Evolutionary conservation across 2,329 filamentous ascomycete genomes (phyloP).

Genomic region (Graphilbum ipis-grandicollis): DNA sequence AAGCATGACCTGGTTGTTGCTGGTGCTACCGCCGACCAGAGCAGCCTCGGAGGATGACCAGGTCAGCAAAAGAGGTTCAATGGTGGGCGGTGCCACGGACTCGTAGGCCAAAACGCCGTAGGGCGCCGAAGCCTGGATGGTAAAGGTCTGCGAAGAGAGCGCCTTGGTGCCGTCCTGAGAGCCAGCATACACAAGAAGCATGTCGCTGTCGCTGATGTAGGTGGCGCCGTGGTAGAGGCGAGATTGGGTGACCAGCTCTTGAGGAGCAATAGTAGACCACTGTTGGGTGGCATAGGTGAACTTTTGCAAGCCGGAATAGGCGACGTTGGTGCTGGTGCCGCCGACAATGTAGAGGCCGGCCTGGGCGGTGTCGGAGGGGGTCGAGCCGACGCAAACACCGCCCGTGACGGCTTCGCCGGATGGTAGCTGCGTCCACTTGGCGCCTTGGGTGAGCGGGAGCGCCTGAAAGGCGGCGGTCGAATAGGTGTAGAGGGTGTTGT

Average conservation of each 20-base stretch:
- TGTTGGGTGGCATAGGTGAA: slow-evolving; percentile 35
- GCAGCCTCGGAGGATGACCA: slow-evolving; percentile 57
- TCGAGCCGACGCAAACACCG: slow-evolving; percentile 59
- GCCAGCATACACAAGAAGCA: slow-evolving; percentile 70
- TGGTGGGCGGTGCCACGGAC: slow-evolving; percentile 41
- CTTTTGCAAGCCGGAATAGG: slow-evolving; percentile 61
- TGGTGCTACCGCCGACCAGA: slow-evolving; percentile 54
- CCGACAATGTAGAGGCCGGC: slow-evolving; percentile 68
- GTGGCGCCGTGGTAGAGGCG: slow-evolving; percentile 58
- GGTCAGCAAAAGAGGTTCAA: slow-evolving; percentile 53
- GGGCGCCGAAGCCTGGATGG: slow-evolving; percentile 48
- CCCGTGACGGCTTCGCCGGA: slow-evolving; percentile 56
- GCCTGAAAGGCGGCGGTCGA: slow-evolving; percentile 60
- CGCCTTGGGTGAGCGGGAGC: slow-evolving; percentile 48
- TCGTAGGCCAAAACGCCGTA: slow-evolving; percentile 41
- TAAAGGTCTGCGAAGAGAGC: slow-evolving; percentile 57
- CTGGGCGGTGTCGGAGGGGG: slow-evolving; percentile 36
- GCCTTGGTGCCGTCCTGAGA: slow-evolving; percentile 39
- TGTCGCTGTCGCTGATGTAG: slow-evolving; percentile 52
- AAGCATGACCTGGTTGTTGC: slow-evolving; percentile 52
- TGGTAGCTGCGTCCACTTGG: slow-evolving; percentile 50
- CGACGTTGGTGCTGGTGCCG: slow-evolving; percentile 36
- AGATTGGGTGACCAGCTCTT: slow-evolving; percentile 41
- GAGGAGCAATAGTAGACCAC: slow-evolving; percentile 30
- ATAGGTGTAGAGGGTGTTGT: slow-evolving; percentile 74